These are phyloP conservation scores for Pseudogymnoascus sp. DNA, from an alignment of 2,329 filamentous ascomycete genomes.

Conservation along the genomic window DNA sequence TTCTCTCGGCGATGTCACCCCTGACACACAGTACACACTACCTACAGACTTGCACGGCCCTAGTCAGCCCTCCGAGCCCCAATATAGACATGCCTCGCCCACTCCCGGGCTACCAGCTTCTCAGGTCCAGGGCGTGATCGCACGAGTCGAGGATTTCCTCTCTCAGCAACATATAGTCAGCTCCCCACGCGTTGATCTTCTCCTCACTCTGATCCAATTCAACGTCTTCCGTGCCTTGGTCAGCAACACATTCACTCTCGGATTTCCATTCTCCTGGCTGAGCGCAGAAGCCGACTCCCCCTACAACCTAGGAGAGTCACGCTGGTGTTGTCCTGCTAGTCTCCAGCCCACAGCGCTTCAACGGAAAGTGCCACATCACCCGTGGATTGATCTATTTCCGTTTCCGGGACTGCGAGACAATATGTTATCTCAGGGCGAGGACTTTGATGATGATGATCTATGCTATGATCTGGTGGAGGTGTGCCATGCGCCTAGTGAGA, in stretches of 20 bases:
- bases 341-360: conserved; percentile 35
- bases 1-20: too few species aligned
- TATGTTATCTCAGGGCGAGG: conserved; percentile 27
- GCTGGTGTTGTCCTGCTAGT: conserved; percentile 13
- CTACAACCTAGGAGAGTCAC: background rate
- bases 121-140: background rate
- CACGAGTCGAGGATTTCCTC: background rate
- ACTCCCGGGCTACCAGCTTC: background rate
- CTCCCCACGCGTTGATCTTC: conserved; percentile 25
- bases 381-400: conserved; percentile 32
- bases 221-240: conserved; percentile 32
- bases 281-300: background rate
- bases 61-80: background rate
- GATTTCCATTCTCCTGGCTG: conserved; percentile 13
- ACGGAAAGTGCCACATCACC: conserved; percentile 32
- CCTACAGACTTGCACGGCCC: background rate
- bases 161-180: conserved; percentile 13
- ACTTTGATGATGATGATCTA: conserved; percentile 30
- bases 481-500: conserved; percentile 14
- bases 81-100: background rate
- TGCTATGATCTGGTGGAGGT: conserved; percentile 32
- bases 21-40: background rate
- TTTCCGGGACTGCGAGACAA: conserved; percentile 35
- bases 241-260: conserved; percentile 28
- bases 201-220: conserved; percentile 32